A percentile compares a stretch with the other conserved stretches of the same genome.
Evolutionary conservation across 2,329 filamentous ascomycete species (phyloP).

Genomic region (Botrytis elliptica): DNA sequence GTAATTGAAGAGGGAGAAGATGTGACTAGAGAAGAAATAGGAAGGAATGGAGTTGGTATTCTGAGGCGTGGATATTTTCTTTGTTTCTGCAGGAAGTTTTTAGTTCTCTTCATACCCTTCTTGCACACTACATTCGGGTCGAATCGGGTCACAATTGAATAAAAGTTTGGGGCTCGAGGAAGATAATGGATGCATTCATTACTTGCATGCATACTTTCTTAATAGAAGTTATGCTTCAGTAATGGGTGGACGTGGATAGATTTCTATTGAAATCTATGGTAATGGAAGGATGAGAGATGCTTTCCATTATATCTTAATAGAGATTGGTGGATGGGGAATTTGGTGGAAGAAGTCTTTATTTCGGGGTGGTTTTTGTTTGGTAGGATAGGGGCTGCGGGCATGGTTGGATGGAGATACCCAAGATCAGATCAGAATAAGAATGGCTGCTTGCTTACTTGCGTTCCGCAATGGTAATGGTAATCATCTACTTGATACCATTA

Average conservation of each 20-base stretch:
- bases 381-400: slow-evolving; percentile 12
- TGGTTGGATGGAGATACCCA: slow-evolving; percentile 23
- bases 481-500: slow-evolving; percentile 3
- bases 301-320: slow-evolving; percentile 9
- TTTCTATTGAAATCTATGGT: slow-evolving; percentile 7
- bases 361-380: slow-evolving; percentile 18
- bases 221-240: not conserved
- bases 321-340: slow-evolving; percentile 8
- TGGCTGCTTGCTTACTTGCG: slow-evolving; percentile 3
- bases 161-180: slow-evolving; percentile 14
- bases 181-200: slow-evolving; percentile 16
- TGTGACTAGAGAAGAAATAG: slow-evolving; percentile 14
- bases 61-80: slow-evolving; percentile 15
- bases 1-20: slow-evolving; percentile 16
- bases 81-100: slow-evolving; percentile 20
- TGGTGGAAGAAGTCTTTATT: slow-evolving; percentile 8
- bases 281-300: slow-evolving; percentile 1
- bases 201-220: slow-evolving; percentile 7
- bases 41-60: not conserved
- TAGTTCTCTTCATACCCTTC: slow-evolving; percentile 21
- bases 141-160: slow-evolving; percentile 19
- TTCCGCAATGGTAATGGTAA: not conserved
- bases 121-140: slow-evolving; percentile 19
- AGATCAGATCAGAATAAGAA: slow-evolving; percentile 22
- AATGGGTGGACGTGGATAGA: slow-evolving; percentile 14